These are phyloP conservation scores for Lophium mytilinum DNA, from an alignment of 495 filamentous ascomycete species.

Conservation along the genomic window DNA sequence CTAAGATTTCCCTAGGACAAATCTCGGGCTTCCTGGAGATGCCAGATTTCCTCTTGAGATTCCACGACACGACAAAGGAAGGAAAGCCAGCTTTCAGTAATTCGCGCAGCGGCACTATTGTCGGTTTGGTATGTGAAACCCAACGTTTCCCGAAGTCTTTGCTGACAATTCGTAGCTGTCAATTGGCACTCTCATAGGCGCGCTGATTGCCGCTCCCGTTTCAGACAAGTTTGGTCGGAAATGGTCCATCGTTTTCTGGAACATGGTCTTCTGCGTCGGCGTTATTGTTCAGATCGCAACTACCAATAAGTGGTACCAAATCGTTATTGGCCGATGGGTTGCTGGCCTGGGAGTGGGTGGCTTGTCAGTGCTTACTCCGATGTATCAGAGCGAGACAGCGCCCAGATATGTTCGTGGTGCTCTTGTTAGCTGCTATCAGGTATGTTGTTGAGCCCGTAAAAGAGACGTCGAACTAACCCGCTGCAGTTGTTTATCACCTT, in stretches of 20 bases:
- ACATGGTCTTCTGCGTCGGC: constrained; percentile 23
- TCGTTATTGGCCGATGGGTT: constrained; percentile 58
- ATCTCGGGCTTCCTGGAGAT: constrained; percentile 34
- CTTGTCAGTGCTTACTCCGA: constrained; percentile 58
- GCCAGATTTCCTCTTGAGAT: constrained; percentile 22
- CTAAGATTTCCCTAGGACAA: constrained; percentile 21
- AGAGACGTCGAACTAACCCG: neutral
- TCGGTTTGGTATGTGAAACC: constrained; percentile 4
- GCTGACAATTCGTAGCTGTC: constrained; percentile 3
- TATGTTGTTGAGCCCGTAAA: neutral
- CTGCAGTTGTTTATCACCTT: constrained; percentile 64
- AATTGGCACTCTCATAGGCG: constrained; percentile 24
- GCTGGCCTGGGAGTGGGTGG: constrained; percentile 78
- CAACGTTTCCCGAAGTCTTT: neutral
- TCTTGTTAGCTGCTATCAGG: constrained; percentile 61
- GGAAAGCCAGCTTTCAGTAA: constrained; percentile 7
- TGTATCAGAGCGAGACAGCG: constrained; percentile 72
- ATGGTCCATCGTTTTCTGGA: constrained; percentile 15
- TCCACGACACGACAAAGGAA: constrained; percentile 6
- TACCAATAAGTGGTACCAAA: constrained; percentile 16
- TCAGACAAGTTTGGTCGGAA: constrained; percentile 23
- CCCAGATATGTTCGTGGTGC: constrained; percentile 73
- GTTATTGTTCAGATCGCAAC: constrained; percentile 27
- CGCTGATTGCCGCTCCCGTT: constrained; percentile 19
- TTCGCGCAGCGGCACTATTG: constrained; percentile 10